Evolutionary conservation across 129 eudicot genomes (phyloP), one percentile per base, ranked within the genome.

Genomic region (carrot (Daucus carota)): DNA sequence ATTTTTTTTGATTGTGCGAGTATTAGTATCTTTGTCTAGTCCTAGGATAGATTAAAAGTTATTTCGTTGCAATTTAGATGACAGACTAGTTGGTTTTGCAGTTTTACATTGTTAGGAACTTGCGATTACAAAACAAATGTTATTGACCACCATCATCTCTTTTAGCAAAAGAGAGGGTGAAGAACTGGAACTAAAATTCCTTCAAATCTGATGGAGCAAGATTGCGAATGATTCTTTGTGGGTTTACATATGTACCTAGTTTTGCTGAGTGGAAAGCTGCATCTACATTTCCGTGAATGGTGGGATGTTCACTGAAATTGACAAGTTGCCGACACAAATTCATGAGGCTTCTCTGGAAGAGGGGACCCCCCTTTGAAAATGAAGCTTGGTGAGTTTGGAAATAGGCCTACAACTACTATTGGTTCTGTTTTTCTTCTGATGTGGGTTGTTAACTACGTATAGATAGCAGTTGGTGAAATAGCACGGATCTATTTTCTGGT

Each of bases 301-400:
- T 14, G 95, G 90, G 72, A 92, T 92, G 96, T 73, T 72, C 14
- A 80, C 90, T 16, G 94, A 90, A 79, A 88, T 88, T 0, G 92
- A 94, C 38, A 83, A 92, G 76, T 87, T 92, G 50, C 92, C 88
- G 70, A 70, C 81, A 57, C 96, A 90, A 70, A 92, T 92, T 52
- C 94, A 88, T 29, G 96, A 92, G 84, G 96, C 92, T 13, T 88
- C 92, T 1, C 54, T 88, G 83, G 91, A 87, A 74, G 95, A 92
- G 66, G 83, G 86, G 92, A 88, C 22, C 85, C 98, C 26, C 94
- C 95, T 9, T 78, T 93, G 75, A 93, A 87, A 87, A 88, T 84
- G 84, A 88, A 92, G 77, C 87, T 90, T 31, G 90, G 90, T 87
- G 95, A 88, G 74, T 90, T 90, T 79, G 95, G 96, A 6, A 83